Percentiles rank a stretch among this genome's conserved stretches.
Conservation (phyloP, 2,329 filamentous ascomycete species). For the Fusarium sp. region DNA sequence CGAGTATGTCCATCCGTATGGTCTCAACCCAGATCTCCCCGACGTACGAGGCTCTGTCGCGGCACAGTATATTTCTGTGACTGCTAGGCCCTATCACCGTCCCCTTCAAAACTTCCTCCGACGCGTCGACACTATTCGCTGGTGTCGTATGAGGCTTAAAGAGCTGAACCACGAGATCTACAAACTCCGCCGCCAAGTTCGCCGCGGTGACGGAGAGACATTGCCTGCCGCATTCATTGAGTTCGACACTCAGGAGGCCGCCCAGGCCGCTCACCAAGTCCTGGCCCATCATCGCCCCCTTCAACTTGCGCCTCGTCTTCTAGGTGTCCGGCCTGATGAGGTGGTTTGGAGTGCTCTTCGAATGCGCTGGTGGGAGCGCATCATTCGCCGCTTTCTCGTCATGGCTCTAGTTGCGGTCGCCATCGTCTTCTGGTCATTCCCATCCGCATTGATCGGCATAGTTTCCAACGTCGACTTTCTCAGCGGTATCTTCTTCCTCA, state of each 20-base stretch:
- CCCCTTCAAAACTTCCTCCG: constrained; percentile 77
- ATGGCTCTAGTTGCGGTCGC: constrained; percentile 78
- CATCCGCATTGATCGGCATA: constrained; percentile 81
- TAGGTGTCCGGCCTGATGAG: constrained; percentile 83
- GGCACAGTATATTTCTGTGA: constrained; percentile 77
- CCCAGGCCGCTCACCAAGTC: constrained; percentile 87
- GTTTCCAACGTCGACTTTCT: constrained; percentile 87
- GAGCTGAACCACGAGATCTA: constrained; percentile 55
- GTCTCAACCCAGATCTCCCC: constrained; percentile 50
- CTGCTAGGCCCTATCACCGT: constrained; percentile 79
- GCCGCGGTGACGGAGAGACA: constrained; percentile 74
- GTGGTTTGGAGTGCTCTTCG: constrained; percentile 88
- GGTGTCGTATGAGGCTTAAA: constrained; percentile 71
- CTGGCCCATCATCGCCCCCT: constrained; percentile 87
- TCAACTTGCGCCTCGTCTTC: constrained; percentile 86
- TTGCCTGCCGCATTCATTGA: constrained; percentile 89
- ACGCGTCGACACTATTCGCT: constrained; percentile 95
- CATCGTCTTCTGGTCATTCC: constrained; percentile 87
- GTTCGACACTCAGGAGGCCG: constrained; percentile 83
- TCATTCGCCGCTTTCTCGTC: constrained; percentile 76
- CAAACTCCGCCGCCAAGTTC: constrained; percentile 80
- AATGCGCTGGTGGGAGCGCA: constrained; percentile 86
- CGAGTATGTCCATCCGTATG: constrained; percentile 53
- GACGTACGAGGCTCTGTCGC: constrained; percentile 66
- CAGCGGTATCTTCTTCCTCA: constrained; percentile 72